Conservation (phyloP, 2,329 filamentous ascomycete species). For the Ceratocystis lukuohia region DNA sequence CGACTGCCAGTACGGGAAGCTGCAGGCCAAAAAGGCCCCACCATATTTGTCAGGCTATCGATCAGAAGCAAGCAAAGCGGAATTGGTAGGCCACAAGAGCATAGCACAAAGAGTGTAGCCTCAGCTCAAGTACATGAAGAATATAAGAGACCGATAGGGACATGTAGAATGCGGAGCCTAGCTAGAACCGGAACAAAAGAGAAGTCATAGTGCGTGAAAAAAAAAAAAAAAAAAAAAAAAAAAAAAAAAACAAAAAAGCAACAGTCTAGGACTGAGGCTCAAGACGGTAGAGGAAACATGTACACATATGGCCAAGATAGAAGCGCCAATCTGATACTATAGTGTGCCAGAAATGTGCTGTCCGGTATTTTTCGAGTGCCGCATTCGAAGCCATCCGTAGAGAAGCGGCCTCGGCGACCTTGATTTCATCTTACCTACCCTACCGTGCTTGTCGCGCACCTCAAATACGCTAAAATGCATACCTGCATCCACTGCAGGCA, state of each 20-base stretch:
- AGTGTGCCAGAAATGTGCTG: too few relatives aligned
- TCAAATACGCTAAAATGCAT: background rate
- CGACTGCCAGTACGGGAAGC: background rate
- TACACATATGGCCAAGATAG: too few relatives aligned
- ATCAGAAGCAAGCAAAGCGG: background rate
- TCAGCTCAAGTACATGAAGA: background rate
- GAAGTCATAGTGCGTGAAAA: background rate
- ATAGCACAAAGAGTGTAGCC: background rate
- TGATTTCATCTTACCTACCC: too few relatives aligned
- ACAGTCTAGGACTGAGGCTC: too few relatives aligned
- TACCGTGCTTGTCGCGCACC: background rate
- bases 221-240: too few relatives aligned
- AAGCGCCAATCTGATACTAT: too few relatives aligned
- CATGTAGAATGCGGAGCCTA: background rate
- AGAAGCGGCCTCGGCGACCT: too few relatives aligned
- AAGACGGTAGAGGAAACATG: too few relatives aligned
- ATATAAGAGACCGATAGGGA: background rate
- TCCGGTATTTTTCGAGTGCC: too few relatives aligned
- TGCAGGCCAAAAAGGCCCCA: background rate
- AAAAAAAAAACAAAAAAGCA: too few relatives aligned
- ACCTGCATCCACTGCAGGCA: background rate
- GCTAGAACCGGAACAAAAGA: background rate
- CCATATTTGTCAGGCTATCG: background rate
- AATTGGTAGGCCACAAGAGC: background rate
- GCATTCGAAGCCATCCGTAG: too few relatives aligned